Base-by-base conservation (phyloP, 352 stramenopile species). In the Achlya hypogyna region DNA sequence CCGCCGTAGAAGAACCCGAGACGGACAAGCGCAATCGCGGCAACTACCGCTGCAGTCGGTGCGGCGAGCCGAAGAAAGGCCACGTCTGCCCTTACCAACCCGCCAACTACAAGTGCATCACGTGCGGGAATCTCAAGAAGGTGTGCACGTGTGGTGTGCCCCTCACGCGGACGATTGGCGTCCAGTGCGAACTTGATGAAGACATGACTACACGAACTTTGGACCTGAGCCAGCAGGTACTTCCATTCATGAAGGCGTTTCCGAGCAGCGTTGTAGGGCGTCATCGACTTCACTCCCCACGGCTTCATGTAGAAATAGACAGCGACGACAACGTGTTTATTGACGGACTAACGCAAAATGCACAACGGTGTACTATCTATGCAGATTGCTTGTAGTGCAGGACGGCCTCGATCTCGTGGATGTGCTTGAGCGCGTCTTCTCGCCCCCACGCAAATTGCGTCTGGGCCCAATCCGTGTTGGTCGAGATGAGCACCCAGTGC, bases 31-130 rank as follows among this genome's bases (percentile, higher is more conserved):
- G 60, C 47, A 90, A 91, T 66, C 85, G 85, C 51, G 85, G 85
- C 71, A 93, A 93, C 73, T 93, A 93, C 58, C 81, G 85, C 34
- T 93, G 85, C 73, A 91, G 81, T 5, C 18, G 90, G 79, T 93
- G 85, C 71, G 85, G 85, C 31, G 85, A 92, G 64, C 85, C 85
- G 1, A 93, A 93, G 76, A 93, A 91, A 65, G 85, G 85, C 5
- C 85, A 93, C 62, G 85, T 93, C 51, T 93, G 85, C 72, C 83
- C 85, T 3, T 74, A 91, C n/a, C 82, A 91, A 53, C 83, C 83
- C 18, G 79, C 81, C 1, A 91, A 91, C 63, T 93, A 86, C 68
- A 93, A 93, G 65, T 93, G 84, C 66, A 74, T 73, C 40, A 76
- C 82, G 28, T 93, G 85, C 29, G 83, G 85, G 9, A 63, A 89